Base-by-base conservation (phyloP, 192 early-diverging fungal genomes). In the Obelidium mucronatum region DNA sequence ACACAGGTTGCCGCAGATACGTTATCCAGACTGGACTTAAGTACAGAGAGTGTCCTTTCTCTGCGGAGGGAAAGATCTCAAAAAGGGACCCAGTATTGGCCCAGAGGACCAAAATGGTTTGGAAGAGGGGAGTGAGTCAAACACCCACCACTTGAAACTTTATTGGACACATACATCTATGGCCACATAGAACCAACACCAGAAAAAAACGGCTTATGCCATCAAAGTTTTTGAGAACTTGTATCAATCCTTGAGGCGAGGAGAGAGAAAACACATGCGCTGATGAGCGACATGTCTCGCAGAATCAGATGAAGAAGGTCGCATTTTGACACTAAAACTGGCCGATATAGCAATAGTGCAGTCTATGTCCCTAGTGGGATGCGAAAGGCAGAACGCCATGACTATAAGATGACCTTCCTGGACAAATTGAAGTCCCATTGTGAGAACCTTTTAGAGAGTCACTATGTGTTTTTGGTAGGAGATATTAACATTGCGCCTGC, bases 401-500 rank as follows among this genome's bases (percentile, higher is more conserved):
- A 52, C 3, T 69, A 51, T 52, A 69, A 69, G 31, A 15, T 69
- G 24, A 8, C n/a, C 24, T 69, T 69, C 48, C n/a, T 69, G 31
- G 39, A 69, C 22, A 33, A 69, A 31, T 31, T 69, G 4, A 51
- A 51, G 39, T 15, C 5, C 4, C 28, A 69, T 1, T 36, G 28
- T 39, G 48, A 31, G 8, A 11, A 53, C 5, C 48, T 69, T 3
- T 13, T 4, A 28, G 31, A 44, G 24, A 8, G 15, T 17, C 31
- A 69, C 48, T 19, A 28, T 44, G 67, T 69, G 6, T 39, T 69
- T 22, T 22, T 69, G 8, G 8, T n/a, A 13, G 67, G 40, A n/a
- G 67, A 69, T 44, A 52, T 69, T 51, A 69, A 69, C 31, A n/a
- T 69, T 26, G 67, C 67, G 24, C 67, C 40, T 4, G n/a, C 67